Evolutionary conservation across 2,329 filamentous ascomycete species (phyloP), one percentile per base, ranked within the genome.

Genomic region (Aspergillus fischeri): DNA sequence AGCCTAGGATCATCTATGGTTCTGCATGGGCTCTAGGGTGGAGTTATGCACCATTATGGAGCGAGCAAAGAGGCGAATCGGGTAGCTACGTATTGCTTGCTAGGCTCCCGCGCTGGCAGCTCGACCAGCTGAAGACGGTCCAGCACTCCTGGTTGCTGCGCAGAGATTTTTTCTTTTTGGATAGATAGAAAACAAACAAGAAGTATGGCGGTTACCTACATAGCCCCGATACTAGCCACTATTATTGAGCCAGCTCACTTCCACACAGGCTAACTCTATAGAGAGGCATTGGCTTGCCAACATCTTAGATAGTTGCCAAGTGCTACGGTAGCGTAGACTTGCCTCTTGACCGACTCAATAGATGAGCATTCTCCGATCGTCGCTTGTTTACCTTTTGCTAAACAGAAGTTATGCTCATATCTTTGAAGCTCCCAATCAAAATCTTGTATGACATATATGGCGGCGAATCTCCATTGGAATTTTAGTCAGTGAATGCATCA

Each of bases 1-100:
- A 20, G 53, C 21, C 54, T 45, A 54, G 52, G 63, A 65, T 63
- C 60, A 64, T 62, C 62, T 62, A 58, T 63, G 62, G 60, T 65
- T 65, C 63, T 65, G 63, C 62, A 64, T 64, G 59, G 60, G 20
- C 44, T 58, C 50, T 47, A 58, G 49, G 51, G 57, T 56, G 54
- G 59, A 55, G 50, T 45, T 28, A 51, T 59, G 49, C 53, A 59
- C 42, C 20, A 45, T 14, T 21, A 24, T 45, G 42, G 53, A 41
- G 21, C 50, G 51, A 51, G 55, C 60, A 60, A 54, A 56, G 58
- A 61, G 55, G 58, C 60, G 54, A 61, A 61, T 60, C 61, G 61
- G 61, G 57, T 57, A 57, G 49, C 57, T 56, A 51, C 57, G 42
- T 55, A 49, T 55, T 56, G 44, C 55, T 54, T 51, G 21, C 42